Evolutionary conservation across 2,329 filamentous ascomycete species (phyloP).

Genomic region (Pseudocercospora fijiensis): DNA sequence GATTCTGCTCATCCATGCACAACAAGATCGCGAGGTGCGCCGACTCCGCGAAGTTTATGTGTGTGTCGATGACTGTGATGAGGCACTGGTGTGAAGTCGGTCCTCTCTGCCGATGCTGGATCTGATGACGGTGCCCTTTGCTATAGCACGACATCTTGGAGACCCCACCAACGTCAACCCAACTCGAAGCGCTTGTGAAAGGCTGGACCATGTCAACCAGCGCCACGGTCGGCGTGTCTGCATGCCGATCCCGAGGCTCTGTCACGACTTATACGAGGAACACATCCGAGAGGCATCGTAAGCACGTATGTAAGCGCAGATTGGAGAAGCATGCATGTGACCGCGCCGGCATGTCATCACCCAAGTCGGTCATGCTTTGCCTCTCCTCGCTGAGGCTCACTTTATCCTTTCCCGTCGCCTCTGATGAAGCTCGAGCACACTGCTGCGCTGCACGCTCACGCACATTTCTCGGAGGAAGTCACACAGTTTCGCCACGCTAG

Average conservation of each 20-base stretch:
- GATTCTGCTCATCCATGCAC: constrained; percentile 9
- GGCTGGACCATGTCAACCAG: constrained; percentile 2
- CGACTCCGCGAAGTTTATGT: constrained; percentile 11
- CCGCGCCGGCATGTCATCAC: not conserved
- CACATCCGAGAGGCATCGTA: not conserved
- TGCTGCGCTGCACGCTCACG: not conserved
- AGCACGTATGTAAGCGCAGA: too few relatives aligned
- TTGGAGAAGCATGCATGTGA: not conserved
- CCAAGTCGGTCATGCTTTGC: not conserved
- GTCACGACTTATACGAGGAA: not conserved
- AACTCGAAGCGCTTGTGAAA: not conserved
- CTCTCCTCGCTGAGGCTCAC: not conserved
- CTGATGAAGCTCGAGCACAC: not conserved
- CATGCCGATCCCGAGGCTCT: constrained; percentile 5
- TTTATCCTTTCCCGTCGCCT: not conserved
- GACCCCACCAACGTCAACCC: constrained; percentile 2
- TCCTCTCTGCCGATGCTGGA: not conserved
- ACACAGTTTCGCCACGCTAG: not conserved
- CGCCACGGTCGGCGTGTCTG: not conserved
- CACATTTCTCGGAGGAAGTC: not conserved
- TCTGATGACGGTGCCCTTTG: not conserved
- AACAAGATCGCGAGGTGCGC: constrained; percentile 1
- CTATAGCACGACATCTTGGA: not conserved
- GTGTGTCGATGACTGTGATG: too few relatives aligned
- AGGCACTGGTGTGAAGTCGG: not conserved